Evolutionary conservation across 768 basidiomycete genomes (phyloP), one percentile per base, ranked within the genome.

Genomic region (Suillus tomentosus): DNA sequence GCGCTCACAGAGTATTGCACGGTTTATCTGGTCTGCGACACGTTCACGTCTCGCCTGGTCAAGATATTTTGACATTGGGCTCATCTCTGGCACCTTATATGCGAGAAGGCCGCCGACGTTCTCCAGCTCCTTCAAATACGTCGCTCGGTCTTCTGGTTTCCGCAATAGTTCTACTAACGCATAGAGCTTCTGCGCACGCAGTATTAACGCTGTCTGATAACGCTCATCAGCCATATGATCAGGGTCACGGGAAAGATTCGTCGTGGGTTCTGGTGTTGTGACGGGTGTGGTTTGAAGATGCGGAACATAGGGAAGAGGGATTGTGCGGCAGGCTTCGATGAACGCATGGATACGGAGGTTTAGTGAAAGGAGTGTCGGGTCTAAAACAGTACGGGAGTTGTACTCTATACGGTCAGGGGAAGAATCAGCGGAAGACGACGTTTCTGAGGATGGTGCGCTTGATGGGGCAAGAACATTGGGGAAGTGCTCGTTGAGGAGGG

Each of bases 301-400:
- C 64, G 31, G 77, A 67, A 43, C 74, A 69, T 82, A 83, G 3
- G 77, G 77, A 19, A 93, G 80, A 4, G 92, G 90, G 14, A 84
- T 73, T 3, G 90, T 90, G 36, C 94, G 87, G 67, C 93, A 87
- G 24, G 88, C 84, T 75, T 98, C 96, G 70, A 92, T 88, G 78
- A 97, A 98, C 2, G 86, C 85, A 48, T 91, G 88, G 56, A 97
- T 92, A 58, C 89, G 90, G 45, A 98, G 87, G 72, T 97, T 95
- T 65, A 98, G 83, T 19, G 81, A 79, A 60, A 96, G 81, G 69
- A 95, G 92, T 2, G 80, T 74, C n/a, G 94, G 90, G 55, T 89
- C 82, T 34, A 88, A 81, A 7, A 94, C 89, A 2, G 85, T 89
- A 3, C 86, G 77, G 31, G 85, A 78, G 24, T 84, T 73, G 66